Conservation (phyloP, 2,329 filamentous ascomycete species). For the Hypoxylon sp. region DNA sequence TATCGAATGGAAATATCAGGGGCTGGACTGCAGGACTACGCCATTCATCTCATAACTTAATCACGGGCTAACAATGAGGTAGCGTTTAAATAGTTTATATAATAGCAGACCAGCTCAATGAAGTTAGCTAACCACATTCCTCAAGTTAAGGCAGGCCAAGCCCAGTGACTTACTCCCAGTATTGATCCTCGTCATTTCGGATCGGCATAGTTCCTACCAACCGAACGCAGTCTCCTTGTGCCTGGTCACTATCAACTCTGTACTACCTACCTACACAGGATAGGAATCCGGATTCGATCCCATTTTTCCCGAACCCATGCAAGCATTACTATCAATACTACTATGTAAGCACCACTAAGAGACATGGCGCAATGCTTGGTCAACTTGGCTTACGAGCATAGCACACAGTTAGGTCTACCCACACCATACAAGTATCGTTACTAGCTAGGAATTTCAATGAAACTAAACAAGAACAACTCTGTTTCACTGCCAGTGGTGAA, state of each 20-base stretch:
- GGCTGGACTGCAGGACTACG: background rate
- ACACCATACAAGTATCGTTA: slow-evolving; percentile 3
- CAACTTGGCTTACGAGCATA: slow-evolving; percentile 12
- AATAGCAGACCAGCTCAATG: slow-evolving; percentile 8
- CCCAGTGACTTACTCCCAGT: slow-evolving; percentile 16
- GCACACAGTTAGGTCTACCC: background rate
- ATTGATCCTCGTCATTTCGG: slow-evolving; percentile 52
- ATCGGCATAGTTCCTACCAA: slow-evolving; percentile 51
- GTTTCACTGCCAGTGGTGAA: slow-evolving; percentile 26
- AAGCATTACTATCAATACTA: slow-evolving; percentile 6
- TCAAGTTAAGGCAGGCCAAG: background rate
- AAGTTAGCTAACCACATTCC: slow-evolving; percentile 3
- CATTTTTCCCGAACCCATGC: slow-evolving; percentile 14
- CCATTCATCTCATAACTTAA: slow-evolving; percentile 44
- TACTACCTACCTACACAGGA: slow-evolving; percentile 19
- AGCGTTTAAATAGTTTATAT: background rate
- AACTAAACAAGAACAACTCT: slow-evolving; percentile 17
- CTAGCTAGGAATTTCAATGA: slow-evolving; percentile 1
- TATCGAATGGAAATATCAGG: slow-evolving; percentile 2
- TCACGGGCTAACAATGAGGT: slow-evolving; percentile 4
- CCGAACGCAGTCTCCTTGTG: slow-evolving; percentile 29
- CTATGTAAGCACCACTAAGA: slow-evolving; percentile 10
- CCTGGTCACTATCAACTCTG: slow-evolving; percentile 5
- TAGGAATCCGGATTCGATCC: slow-evolving; percentile 13
- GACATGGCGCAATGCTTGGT: slow-evolving; percentile 12